Evolutionary conservation across 2,329 filamentous ascomycete species (phyloP), one percentile per base, ranked within the genome.

Genomic region (Colletotrichum sp.): DNA sequence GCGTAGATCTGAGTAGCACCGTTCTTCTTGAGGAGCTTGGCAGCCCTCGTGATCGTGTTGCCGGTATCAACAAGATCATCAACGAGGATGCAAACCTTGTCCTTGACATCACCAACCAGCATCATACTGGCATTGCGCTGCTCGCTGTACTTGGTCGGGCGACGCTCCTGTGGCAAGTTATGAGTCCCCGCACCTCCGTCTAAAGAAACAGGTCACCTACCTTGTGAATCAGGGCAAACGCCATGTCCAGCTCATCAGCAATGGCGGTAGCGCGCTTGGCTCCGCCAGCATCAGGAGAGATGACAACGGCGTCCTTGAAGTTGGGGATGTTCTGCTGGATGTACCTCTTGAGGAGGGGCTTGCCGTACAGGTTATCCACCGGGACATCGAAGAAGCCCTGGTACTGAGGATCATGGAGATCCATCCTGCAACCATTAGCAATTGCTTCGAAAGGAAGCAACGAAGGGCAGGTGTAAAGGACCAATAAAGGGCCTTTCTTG

Each of bases 381-480:
- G 97, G 97, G 75, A 99, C 98, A 83, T 99, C 96, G 83, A 99
- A 99, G 89, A 98, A 99, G 70, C 97, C 97, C 86, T 99, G 97
- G 83, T 99, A 99, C 86, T 99, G 96, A 57, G 95, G 95, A 84
- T 98, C 96, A 84, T 97, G 95, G 69, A 99, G 90, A 83, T 99
- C 97, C 95, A 99, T 98, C 76, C 77, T 78, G 76, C 64, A 68
- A 36, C 60, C 24, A 79, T 84, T 80, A 83, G 82, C 64, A 39
- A 55, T 63, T 77, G 75, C 75, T 71, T 70, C 65, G 32, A 16
- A 30, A 26, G 30, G 71, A 76, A 76, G 74, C 74, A 76, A 66
- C 69, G 18, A 52, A 32, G 15, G 44, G 65, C 57, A 74, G 57
- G 39, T 36, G 39, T 16, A 13, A 57, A 49, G 24, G 4, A 62